phyloP scores from a whole-genome alignment of 139 green algal species.

The Yamagishiella unicocca region DNA sequence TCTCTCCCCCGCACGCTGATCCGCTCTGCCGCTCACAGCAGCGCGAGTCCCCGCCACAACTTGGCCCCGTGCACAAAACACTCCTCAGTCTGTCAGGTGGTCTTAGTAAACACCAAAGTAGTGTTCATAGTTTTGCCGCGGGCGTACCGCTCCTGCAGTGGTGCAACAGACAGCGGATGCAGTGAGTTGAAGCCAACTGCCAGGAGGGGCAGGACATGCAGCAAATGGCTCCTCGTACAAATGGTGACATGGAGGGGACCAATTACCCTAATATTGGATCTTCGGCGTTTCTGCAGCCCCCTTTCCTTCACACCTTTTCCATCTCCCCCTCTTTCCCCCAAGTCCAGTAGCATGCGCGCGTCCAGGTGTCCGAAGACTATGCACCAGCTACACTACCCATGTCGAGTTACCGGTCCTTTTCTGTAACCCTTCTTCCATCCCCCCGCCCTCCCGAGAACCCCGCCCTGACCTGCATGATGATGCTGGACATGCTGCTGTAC shows the following conservation, averaged over 20 bases:
- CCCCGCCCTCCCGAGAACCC: background rate
- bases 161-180: background rate
- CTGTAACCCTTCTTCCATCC: background rate
- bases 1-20: no score
- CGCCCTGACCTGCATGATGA: constrained; percentile 32
- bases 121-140: background rate
- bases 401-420: no score
- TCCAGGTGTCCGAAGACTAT: no score
- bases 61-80: no score
- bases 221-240: background rate
- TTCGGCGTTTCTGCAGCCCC: no score
- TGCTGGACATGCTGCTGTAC: constrained; percentile 46
- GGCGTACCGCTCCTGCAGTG: background rate
- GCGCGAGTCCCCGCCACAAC: no score
- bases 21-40: no score
- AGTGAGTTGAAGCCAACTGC: background rate
- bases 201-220: background rate
- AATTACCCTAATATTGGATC: background rate
- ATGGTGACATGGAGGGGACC: background rate
- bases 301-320: background rate
- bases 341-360: no score
- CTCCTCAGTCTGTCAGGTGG: background rate
- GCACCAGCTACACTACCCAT: no score
- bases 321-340: no score
- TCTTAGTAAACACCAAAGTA: background rate